phyloP scores from a whole-genome alignment of 2,329 filamentous ascomycete species.

The Claviceps maximensis region DNA sequence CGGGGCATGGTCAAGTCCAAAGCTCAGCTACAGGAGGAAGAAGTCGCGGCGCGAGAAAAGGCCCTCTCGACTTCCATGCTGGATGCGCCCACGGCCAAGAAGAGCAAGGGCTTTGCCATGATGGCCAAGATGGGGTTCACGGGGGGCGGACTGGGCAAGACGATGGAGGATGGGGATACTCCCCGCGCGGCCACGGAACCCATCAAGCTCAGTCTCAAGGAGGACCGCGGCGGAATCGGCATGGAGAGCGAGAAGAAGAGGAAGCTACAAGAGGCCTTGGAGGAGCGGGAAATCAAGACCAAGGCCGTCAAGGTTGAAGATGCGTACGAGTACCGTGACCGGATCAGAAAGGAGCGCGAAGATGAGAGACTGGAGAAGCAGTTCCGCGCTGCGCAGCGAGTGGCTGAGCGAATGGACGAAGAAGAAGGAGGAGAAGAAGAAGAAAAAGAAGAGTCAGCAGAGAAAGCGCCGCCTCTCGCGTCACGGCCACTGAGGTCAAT shows the following conservation, averaged over 20 bases:
- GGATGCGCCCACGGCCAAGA: slow-evolving; percentile 37
- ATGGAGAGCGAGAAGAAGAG: slow-evolving; percentile 73
- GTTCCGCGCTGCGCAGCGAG: slow-evolving; percentile 66
- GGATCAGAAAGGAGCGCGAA: slow-evolving; percentile 58
- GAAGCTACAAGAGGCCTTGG: slow-evolving; percentile 52
- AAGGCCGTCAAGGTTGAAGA: slow-evolving; percentile 49
- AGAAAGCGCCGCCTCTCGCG: slow-evolving; percentile 19
- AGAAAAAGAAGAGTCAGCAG: not conserved
- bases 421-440: slow-evolving; percentile 29
- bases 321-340: slow-evolving; percentile 59
- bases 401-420: slow-evolving; percentile 63
- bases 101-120: slow-evolving; percentile 85
- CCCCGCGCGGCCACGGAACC: slow-evolving; percentile 48
- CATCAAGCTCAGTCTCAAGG: slow-evolving; percentile 62
- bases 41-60: slow-evolving; percentile 56
- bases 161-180: slow-evolving; percentile 30
- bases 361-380: slow-evolving; percentile 53
- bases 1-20: slow-evolving; percentile 64
- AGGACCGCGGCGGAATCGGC: slow-evolving; percentile 71
- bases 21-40: slow-evolving; percentile 65
- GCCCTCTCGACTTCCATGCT: slow-evolving; percentile 66
- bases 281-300: slow-evolving; percentile 37
- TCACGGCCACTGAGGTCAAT: slow-evolving; percentile 45
- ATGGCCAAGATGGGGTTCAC: slow-evolving; percentile 94
- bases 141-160: slow-evolving; percentile 57